phyloP scores from a whole-genome alignment of 1,139 yeast genomes.

The Suhomyces maxii region DNA sequence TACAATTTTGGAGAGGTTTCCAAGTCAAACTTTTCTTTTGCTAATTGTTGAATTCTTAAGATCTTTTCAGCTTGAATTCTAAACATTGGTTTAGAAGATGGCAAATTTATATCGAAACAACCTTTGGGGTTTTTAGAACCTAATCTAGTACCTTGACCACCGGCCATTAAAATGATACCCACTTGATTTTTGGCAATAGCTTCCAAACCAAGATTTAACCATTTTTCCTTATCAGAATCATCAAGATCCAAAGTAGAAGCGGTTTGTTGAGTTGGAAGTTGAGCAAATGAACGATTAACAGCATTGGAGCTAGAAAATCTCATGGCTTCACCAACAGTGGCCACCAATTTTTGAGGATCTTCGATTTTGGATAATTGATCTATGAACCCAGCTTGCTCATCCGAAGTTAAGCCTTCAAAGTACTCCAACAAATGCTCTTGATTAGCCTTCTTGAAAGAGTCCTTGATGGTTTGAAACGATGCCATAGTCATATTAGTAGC shows the following conservation, averaged over 20 bases:
- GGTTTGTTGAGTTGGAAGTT: constrained; percentile 50
- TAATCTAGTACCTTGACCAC: constrained; percentile 96
- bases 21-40: constrained; percentile 32
- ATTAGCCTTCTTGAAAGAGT: constrained; percentile 53
- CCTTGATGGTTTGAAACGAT: constrained; percentile 18
- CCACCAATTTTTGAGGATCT: constrained; percentile 42
- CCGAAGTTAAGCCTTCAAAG: constrained; percentile 34
- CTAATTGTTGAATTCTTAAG: constrained; percentile 58
- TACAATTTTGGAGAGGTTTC: constrained; percentile 45
- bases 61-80: constrained; percentile 93
- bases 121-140: constrained; percentile 94
- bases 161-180: constrained; percentile 91
- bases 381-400: constrained; percentile 32
- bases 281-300: constrained; percentile 41
- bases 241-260: constrained; percentile 50
- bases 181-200: constrained; percentile 74
- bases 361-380: constrained; percentile 41
- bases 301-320: constrained; percentile 38
- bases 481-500: constrained; percentile 10
- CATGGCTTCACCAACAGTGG: constrained; percentile 40
- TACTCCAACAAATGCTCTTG: constrained; percentile 45
- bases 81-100: constrained; percentile 80
- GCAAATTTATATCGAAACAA: constrained; percentile 83
- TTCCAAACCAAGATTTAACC: constrained; percentile 63
- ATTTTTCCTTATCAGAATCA: constrained; percentile 31